Percentiles rank a stretch among this genome's conserved stretches.
Conservation (phyloP, 305 asterid genomes). For the Fraxinus ornus region DNA sequence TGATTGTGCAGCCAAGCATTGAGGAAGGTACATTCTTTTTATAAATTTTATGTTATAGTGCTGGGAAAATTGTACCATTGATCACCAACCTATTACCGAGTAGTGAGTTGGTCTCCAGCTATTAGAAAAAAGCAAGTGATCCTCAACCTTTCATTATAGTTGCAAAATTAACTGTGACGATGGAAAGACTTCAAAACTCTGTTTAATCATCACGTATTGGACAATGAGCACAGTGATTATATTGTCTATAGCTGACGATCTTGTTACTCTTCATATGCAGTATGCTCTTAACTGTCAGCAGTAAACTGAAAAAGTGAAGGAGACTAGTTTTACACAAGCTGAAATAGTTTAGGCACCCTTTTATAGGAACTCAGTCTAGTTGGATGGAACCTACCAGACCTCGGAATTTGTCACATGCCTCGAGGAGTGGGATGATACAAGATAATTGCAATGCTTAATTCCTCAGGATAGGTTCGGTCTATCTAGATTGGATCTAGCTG, state of each 20-base stretch:
- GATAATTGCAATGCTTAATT: neutral
- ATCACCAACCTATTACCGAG: neutral
- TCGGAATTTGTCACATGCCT: neutral
- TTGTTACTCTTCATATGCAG: neutral
- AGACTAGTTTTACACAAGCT: neutral
- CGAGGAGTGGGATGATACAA: neutral
- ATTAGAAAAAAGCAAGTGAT: neutral
- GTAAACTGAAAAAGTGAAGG: neutral
- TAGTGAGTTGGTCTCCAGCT: neutral
- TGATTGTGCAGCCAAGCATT: neutral
- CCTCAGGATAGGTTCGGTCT: neutral
- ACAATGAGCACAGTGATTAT: neutral
- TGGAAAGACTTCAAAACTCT: neutral
- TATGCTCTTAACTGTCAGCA: neutral
- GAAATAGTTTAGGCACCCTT: neutral
- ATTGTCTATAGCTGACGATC: neutral
- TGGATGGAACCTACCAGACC: neutral
- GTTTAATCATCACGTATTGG: neutral
- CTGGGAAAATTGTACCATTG: neutral
- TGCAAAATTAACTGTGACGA: neutral
- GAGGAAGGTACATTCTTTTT: neutral
- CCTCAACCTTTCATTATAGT: neutral
- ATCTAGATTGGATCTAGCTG: neutral
- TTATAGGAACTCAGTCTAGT: neutral
- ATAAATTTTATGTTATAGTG: neutral